Conservation (phyloP, 805 yeast genomes). For the Yarrowia phangngaensis region DNA sequence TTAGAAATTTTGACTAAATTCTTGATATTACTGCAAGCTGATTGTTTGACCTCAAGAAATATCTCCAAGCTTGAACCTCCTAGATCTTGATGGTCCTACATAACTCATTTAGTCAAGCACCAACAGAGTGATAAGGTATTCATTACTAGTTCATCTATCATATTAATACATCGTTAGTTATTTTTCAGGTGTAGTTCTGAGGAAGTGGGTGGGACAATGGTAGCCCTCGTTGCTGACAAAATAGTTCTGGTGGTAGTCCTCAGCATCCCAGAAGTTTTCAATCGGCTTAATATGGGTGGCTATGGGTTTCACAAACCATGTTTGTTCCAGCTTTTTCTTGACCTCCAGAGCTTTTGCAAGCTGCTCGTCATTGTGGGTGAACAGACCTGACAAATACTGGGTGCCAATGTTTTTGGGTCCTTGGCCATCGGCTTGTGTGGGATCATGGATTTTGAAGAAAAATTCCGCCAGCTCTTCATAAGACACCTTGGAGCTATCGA, state of each 20-base stretch:
- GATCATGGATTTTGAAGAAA: conserved; percentile 87
- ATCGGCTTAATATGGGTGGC: conserved; percentile 66
- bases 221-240: conserved; percentile 71
- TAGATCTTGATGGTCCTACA: no score
- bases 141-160: no score
- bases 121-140: no score
- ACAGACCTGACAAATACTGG: conserved; percentile 81
- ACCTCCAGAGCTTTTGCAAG: conserved; percentile 42
- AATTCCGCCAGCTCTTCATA: conserved; percentile 64
- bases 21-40: no score
- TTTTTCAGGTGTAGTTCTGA: conserved; percentile 56
- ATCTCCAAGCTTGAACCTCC: no score
- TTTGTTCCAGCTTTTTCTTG: conserved; percentile 57
- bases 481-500: conserved; percentile 58
- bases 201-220: conserved; percentile 80
- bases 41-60: no score
- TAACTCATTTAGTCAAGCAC: no score
- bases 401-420: conserved; percentile 76
- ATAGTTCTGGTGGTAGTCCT: conserved; percentile 83
- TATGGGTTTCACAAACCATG: conserved; percentile 59
- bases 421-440: conserved; percentile 73
- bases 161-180: not conserved
- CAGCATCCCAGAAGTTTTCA: conserved; percentile 76
- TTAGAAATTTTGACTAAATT: no score
- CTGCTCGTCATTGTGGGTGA: conserved; percentile 54